Conservation (phyloP, 441 rosid genomes). For the Metrosideros polymorpha region DNA sequence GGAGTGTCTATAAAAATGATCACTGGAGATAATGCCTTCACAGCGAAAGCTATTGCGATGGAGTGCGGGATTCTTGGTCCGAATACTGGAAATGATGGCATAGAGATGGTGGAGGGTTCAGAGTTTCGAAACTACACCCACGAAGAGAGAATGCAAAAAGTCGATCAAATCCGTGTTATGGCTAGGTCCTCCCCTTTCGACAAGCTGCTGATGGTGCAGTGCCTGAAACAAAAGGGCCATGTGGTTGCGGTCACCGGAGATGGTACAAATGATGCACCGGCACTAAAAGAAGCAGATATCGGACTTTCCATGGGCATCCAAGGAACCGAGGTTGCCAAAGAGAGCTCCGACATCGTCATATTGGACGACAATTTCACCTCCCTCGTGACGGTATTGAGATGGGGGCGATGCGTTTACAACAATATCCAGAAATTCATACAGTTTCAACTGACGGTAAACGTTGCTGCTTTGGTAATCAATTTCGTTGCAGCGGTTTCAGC, state of each 20-base stretch:
- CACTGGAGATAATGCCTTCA: background rate
- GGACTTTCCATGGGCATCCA: background rate
- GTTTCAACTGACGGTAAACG: background rate
- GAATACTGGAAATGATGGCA: background rate
- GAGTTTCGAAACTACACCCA: background rate
- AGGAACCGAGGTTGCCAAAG: background rate
- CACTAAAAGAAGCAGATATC: background rate
- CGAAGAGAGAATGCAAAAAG: background rate
- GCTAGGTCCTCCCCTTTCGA: background rate
- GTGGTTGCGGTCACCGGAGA: background rate
- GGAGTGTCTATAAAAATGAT: background rate
- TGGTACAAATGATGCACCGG: background rate
- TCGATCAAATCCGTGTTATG: background rate
- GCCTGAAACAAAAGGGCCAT: background rate
- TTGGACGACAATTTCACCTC: background rate
- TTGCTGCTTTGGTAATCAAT: background rate
- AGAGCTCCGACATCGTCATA: background rate
- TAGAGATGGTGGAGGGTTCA: background rate
- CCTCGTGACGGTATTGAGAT: background rate
- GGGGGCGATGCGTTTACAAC: background rate
- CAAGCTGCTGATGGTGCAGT: background rate
- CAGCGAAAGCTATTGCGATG: background rate
- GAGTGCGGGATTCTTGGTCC: background rate
- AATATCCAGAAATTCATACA: background rate
- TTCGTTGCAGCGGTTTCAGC: background rate